Percentiles rank a stretch among this genome's conserved stretches.
phyloP scores from a whole-genome alignment of 2,329 filamentous ascomycete genomes.

The Podosphaera fusca region DNA sequence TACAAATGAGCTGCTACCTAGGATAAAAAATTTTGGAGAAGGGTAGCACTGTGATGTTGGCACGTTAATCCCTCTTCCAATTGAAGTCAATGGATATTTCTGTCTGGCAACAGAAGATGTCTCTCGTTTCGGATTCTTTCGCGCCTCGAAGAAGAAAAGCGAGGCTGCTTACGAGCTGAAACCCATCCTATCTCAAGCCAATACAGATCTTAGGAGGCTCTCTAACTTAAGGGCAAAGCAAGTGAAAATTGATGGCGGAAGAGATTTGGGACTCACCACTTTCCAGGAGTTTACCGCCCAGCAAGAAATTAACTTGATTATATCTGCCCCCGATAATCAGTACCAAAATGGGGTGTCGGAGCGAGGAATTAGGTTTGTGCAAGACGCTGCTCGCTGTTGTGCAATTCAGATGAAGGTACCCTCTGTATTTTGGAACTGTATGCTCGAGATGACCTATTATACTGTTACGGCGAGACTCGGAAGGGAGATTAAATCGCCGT shows the following conservation, averaged over 20 bases:
- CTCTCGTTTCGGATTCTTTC: not conserved
- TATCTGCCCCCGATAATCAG: not conserved
- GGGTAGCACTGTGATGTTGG: not conserved
- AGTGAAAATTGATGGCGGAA: not conserved
- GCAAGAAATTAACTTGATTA: not conserved
- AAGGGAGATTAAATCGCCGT: too few relatives aligned
- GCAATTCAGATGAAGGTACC: not conserved
- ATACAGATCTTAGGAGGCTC: not conserved
- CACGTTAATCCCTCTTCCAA: too few relatives aligned
- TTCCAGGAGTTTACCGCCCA: not conserved
- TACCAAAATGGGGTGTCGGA: not conserved
- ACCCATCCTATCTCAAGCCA: not conserved
- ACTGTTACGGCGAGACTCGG: not conserved
- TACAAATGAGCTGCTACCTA: not conserved
- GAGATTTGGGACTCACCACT: not conserved
- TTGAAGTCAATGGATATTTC: too few relatives aligned
- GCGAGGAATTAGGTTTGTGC: too few relatives aligned
- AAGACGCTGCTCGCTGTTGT: too few relatives aligned
- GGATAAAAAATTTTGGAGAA: not conserved
- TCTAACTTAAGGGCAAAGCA: not conserved
- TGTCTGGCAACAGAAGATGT: too few relatives aligned
- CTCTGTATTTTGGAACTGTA: not conserved
- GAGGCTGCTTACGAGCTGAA: not conserved
- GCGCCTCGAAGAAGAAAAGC: not conserved
- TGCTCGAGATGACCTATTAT: not conserved